Evolutionary conservation across 1,139 yeast genomes (phyloP).

Genomic region (Geotrichum macrosporum): DNA sequence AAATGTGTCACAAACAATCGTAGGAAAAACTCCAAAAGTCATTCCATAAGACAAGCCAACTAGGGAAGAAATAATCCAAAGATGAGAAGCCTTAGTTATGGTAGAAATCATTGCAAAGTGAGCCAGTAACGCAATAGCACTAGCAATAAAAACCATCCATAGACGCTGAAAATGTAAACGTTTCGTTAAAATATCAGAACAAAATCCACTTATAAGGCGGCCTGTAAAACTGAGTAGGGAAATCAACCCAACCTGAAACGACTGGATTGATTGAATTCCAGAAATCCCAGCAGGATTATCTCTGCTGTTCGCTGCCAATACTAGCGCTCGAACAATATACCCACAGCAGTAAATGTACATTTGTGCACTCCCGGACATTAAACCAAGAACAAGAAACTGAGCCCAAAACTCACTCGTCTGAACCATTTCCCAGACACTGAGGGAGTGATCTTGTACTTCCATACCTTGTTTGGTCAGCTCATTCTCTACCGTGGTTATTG

Average conservation of each 20-base stretch:
- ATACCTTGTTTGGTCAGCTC: neutral
- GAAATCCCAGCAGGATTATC: constrained; percentile 22
- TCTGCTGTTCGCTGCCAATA: constrained; percentile 26
- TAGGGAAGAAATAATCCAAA: constrained; percentile 49
- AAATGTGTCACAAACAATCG: constrained; percentile 66
- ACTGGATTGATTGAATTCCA: constrained; percentile 47
- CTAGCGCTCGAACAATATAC: constrained; percentile 53
- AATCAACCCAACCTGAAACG: constrained; percentile 63
- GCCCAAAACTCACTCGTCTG: constrained; percentile 34
- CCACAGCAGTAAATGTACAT: constrained; percentile 68
- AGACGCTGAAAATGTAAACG: constrained; percentile 52
- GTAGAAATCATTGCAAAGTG: constrained; percentile 19
- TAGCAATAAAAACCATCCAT: constrained; percentile 60
- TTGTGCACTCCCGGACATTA: constrained; percentile 66
- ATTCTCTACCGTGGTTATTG: neutral
- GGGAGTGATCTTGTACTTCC: neutral
- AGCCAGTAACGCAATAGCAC: constrained; percentile 38
- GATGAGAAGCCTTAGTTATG: constrained; percentile 30
- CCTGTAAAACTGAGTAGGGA: constrained; percentile 63
- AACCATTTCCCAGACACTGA: constrained; percentile 12
- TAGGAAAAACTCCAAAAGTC: constrained; percentile 71
- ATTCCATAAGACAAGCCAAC: constrained; percentile 73
- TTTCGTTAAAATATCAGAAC: constrained; percentile 54
- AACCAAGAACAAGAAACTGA: constrained; percentile 47
- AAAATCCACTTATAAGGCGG: constrained; percentile 59